Base-by-base conservation (phyloP, 768 basidiomycete genomes). In the Amanita thiersii region DNA sequence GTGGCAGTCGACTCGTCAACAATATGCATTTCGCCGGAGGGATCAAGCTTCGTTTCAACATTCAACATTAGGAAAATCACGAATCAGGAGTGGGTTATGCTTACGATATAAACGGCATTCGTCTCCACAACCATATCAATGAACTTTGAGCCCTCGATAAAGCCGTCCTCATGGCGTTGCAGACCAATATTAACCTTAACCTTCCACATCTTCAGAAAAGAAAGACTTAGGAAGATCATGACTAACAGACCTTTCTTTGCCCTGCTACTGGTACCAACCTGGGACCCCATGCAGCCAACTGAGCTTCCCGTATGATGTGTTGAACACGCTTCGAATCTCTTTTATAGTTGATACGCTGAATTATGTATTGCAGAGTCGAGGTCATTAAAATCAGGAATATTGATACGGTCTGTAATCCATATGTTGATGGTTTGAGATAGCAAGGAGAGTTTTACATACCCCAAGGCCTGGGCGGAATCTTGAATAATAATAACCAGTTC, bases 401-500 rank as follows among this genome's bases (percentile, higher is more conserved):
- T 39, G 86, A 50, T 21, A 94, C 93, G 23, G 74, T 68, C 86
- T 89, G 56, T 9, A n/a, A 44, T 48, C 47, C 36, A 30, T 36
- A 37, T 31, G 42, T 28, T n/a, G 43, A 38, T 41, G 5, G 14
- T 9, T 31, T 25, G 12, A 29, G 12, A 25, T n/a, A 15, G 24
- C 33, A 15, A 30, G 26, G 46, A 28, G 42, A 47, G 20, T 23
- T 12, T 4, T 14, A 57, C 76, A 48, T 52, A 86, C 86, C 46
- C 77, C 77, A 46, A 98, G 70, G 18, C 92, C 90, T n/a, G 94
- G 94, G 21, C 94, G 75, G 72, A 86, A 99, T 39, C 96, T 81
- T 21, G 88, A 79, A 61, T 98, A 99, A 61, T 97, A 97, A 63
- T 98, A 97, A 32, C 90, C 88, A 23, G 88, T 91, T 11, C 92